Evolutionary conservation across 768 basidiomycete genomes (phyloP).

Genomic region (Pleurotus cornucopiae): DNA sequence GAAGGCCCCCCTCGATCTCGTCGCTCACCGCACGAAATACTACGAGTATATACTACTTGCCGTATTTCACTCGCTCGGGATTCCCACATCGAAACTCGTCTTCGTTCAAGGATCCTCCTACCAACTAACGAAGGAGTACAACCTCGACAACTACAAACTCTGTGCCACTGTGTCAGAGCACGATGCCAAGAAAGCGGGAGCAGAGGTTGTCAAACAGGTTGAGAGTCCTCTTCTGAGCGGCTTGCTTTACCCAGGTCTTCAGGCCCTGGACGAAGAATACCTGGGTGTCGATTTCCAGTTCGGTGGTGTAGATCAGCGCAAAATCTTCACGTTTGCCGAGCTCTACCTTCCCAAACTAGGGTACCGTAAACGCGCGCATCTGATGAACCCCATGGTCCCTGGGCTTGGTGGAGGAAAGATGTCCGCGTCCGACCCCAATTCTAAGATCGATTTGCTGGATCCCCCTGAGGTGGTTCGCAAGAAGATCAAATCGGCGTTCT

Average conservation of each 20-base stretch:
- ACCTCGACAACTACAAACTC: constrained; percentile 89
- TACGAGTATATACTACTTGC: constrained; percentile 79
- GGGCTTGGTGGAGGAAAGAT: constrained; percentile 94
- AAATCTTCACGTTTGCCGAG: constrained; percentile 98
- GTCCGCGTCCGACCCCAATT: constrained; percentile 97
- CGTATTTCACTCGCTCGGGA: constrained; percentile 85
- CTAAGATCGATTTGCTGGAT: constrained; percentile 98
- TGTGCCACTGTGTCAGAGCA: constrained; percentile 91
- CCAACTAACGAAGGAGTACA: constrained; percentile 90
- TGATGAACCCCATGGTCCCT: constrained; percentile 99
- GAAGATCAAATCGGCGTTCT: constrained; percentile 91
- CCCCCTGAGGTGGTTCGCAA: constrained; percentile 74
- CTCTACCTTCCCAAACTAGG: constrained; percentile 91
- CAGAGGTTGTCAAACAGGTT: constrained; percentile 98
- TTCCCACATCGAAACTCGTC: constrained; percentile 77
- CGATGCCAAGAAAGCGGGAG: constrained; percentile 97
- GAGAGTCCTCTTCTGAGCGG: constrained; percentile 89
- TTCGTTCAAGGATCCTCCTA: constrained; percentile 91
- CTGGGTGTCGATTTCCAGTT: constrained; percentile 96
- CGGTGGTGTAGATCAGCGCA: constrained; percentile 96
- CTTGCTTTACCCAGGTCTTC: constrained; percentile 91
- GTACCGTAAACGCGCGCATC: constrained; percentile 90
- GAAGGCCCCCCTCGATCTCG: constrained; percentile 92
- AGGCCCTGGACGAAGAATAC: constrained; percentile 97
- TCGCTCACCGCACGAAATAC: constrained; percentile 84